Conservation (phyloP, 2,329 filamentous ascomycete species). For the Coleophoma eucalyptorum region DNA sequence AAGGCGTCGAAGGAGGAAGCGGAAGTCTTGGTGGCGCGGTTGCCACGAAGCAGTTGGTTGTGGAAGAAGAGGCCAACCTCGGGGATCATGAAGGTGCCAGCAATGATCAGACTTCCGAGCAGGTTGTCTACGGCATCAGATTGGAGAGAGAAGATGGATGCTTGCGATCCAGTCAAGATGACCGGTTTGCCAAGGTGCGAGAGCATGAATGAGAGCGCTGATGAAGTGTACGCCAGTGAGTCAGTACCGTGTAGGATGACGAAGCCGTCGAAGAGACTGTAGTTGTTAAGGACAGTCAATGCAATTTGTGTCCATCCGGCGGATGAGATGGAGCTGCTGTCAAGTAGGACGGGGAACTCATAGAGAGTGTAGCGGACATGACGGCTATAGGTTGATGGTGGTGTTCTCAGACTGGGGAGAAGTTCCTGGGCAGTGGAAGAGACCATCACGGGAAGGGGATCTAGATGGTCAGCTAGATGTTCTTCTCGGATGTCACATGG, state of each 20-base stretch:
- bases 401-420: conserved; percentile 45
- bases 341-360: conserved; percentile 65
- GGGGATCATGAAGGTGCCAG: conserved; percentile 70
- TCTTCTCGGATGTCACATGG: neutral
- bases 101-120: conserved; percentile 65
- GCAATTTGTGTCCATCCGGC: conserved; percentile 70
- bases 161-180: conserved; percentile 60
- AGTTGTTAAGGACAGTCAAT: conserved; percentile 54
- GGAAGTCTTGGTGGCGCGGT: conserved; percentile 65
- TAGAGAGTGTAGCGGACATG: conserved; percentile 64
- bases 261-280: conserved; percentile 66
- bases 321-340: conserved; percentile 69
- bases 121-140: conserved; percentile 71
- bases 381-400: conserved; percentile 58
- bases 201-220: conserved; percentile 71
- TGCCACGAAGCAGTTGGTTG: conserved; percentile 66
- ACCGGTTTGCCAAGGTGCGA: conserved; percentile 69
- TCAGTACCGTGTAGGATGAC: conserved; percentile 71
- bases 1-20: conserved; percentile 68
- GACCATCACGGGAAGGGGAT: conserved; percentile 26
- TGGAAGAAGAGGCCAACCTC: conserved; percentile 75
- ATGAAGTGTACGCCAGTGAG: conserved; percentile 65
- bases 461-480: conserved; percentile 9
- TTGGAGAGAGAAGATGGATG: conserved; percentile 68
- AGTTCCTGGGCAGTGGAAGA: conserved; percentile 17